Base-by-base conservation (phyloP, 441 rosid genomes). In the Brassica hybrid region DNA sequence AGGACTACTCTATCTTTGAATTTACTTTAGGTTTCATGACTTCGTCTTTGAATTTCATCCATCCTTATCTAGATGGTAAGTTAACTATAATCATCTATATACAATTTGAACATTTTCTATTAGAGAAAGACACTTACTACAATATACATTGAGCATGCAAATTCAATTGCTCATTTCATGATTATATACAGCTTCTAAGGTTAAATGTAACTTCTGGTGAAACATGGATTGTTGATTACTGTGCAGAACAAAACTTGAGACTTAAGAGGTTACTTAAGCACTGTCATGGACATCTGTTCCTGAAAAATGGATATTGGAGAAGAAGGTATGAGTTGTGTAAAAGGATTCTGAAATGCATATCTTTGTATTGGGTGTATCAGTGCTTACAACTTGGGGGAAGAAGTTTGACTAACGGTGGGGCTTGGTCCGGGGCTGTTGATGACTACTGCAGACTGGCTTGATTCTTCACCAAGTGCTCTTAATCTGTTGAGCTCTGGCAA, bases 401-500 rank as follows among this genome's bases (percentile, higher is more conserved):
- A 79, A 25, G 64, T 27, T 74, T 79, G 82, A 65, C 82, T 79
- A 17, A 5, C 67, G 19, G 69, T 34, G 48, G 79, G 79, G 67
- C 65, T 30, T 75, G 83, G 67, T 65, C 74, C 67, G n/a, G 83
- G 62, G 72, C 83, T 81, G n/a, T 83, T 64, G 19, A 45, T 54
- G 25, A 76, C 70, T 52, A 75, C 79, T 23, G 80, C 69, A 10
- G 63, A 72, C 64, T 76, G 70, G 81, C 74, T 76, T 32, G 76
- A 73, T 71, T 84, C 89, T 80, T 95, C 99, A 1, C 91, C 96
- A 32, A 91, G 74, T 10, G 70, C 71, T 84, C 94, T 87, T 80
- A 91, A 79, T 78, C 87, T 86, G 82, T 91, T 82, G 13, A 95
- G 92, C 79, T 87, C 91, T 8, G 95, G 97, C 86, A 95, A 73